Conservation (phyloP, 2,329 filamentous ascomycete genomes). For the Plectosphaerella sp. region DNA sequence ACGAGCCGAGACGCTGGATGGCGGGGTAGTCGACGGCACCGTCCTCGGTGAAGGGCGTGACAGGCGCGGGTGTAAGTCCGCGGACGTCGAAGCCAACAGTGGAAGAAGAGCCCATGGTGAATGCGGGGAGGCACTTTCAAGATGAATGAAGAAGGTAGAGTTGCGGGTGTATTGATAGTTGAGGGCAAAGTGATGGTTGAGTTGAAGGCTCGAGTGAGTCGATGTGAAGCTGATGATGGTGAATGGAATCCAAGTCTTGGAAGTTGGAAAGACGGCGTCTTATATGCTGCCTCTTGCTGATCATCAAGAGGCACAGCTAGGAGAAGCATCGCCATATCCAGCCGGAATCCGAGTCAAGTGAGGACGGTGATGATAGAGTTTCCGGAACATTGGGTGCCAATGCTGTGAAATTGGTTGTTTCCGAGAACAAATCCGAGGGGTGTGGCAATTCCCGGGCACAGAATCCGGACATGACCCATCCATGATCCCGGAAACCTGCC, state of each 20-base stretch:
- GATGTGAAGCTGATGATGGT: not conserved
- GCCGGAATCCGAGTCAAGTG: too few species aligned
- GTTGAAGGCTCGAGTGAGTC: too few species aligned
- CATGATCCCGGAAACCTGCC: too few species aligned
- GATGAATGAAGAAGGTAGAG: not conserved
- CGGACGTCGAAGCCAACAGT: constrained; percentile 35
- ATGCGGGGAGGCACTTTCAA: not conserved
- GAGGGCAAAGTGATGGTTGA: not conserved
- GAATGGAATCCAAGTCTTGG: not conserved
- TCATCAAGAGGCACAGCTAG: too few species aligned
- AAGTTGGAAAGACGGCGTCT: too few species aligned
- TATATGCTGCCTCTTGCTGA: too few species aligned
- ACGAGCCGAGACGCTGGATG: constrained; percentile 47
- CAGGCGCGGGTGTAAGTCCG: constrained; percentile 44
- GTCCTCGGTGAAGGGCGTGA: constrained; percentile 45
- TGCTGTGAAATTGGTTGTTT: not conserved
- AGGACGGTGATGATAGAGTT: too few species aligned
- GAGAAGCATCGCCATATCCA: too few species aligned
- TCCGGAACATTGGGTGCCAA: not conserved
- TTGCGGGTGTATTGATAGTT: not conserved
- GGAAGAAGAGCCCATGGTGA: constrained; percentile 16
- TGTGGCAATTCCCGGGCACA: not conserved
- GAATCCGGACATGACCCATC: too few species aligned
- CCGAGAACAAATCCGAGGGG: not conserved
- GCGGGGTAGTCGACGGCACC: constrained; percentile 45